Conservation (phyloP, 2,329 filamentous ascomycete genomes). For the Neocatenulostroma microsporum region DNA sequence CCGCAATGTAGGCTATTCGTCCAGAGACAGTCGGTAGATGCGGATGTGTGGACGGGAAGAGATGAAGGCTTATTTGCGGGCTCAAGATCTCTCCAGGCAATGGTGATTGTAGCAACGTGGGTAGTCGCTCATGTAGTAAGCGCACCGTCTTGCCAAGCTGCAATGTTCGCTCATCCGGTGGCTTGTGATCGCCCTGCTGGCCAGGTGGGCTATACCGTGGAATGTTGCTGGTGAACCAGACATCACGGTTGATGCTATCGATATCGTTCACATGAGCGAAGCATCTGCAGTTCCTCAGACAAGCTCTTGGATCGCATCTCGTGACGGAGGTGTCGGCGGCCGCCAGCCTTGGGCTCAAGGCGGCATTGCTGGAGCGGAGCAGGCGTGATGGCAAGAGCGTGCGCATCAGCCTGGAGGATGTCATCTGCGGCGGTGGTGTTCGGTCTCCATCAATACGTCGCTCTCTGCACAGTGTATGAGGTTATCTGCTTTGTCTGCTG, state of each 20-base stretch:
- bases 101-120: slow-evolving; percentile 53
- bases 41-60: slow-evolving; percentile 68
- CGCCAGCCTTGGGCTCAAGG: slow-evolving; percentile 6
- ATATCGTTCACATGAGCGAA: slow-evolving; percentile 26
- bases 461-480: too few relatives aligned
- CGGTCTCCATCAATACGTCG: too few relatives aligned
- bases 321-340: slow-evolving; percentile 4
- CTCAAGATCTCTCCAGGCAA: slow-evolving; percentile 56
- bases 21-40: slow-evolving; percentile 90
- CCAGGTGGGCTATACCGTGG: slow-evolving; percentile 16
- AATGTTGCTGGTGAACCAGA: slow-evolving; percentile 39
- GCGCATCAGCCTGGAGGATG: slow-evolving; percentile 38
- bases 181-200: slow-evolving; percentile 30
- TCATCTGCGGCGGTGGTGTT: slow-evolving; percentile 26
- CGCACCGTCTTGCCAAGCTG: slow-evolving; percentile 57
- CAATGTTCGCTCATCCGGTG: slow-evolving; percentile 51
- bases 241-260: slow-evolving; percentile 26
- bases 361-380: slow-evolving; percentile 18
- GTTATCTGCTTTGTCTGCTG: too few relatives aligned
- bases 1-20: slow-evolving; percentile 81
- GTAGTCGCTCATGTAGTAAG: slow-evolving; percentile 54
- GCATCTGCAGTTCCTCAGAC: slow-evolving; percentile 21
- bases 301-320: slow-evolving; percentile 16
- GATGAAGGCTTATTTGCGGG: slow-evolving; percentile 53
- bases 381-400: slow-evolving; percentile 38